Evolutionary conservation across 345 rosid genomes (phyloP).

Genomic region (Carallia pectinifolia): DNA sequence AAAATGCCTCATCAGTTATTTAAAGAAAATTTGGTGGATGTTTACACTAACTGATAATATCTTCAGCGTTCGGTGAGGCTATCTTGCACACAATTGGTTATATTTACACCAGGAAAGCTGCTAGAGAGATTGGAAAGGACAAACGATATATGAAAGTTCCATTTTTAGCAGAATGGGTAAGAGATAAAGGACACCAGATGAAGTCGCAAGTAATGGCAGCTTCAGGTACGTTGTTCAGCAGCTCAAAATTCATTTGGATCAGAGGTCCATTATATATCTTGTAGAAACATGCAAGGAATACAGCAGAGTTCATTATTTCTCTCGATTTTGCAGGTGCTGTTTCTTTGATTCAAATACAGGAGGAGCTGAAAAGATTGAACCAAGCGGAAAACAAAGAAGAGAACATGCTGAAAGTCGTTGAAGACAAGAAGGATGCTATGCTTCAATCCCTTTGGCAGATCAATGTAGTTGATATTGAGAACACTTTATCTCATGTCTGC

Average conservation of each 20-base stretch:
- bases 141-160: constrained; percentile 86
- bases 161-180: constrained; percentile 95
- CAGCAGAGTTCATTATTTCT: not conserved
- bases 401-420: constrained; percentile 57
- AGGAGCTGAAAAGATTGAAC: constrained; percentile 69
- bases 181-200: constrained; percentile 88
- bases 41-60: constrained; percentile 5
- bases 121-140: constrained; percentile 87
- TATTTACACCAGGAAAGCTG: constrained; percentile 86
- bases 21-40: not conserved
- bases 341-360: constrained; percentile 71
- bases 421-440: constrained; percentile 76
- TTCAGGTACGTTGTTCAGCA: constrained; percentile 48
- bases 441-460: constrained; percentile 94
- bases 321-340: constrained; percentile 62
- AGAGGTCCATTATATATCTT: too few species aligned
- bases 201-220: constrained; percentile 98
- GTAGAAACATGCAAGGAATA: too few species aligned
- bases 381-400: constrained; percentile 71
- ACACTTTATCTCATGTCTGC: constrained; percentile 36
- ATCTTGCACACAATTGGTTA: constrained; percentile 95
- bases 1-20: not conserved
- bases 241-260: too few species aligned
- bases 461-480: constrained; percentile 88
- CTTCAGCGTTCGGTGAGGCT: constrained; percentile 91